Conservation (phyloP, 208 protist species). For the Naegleria fowleri region DNA sequence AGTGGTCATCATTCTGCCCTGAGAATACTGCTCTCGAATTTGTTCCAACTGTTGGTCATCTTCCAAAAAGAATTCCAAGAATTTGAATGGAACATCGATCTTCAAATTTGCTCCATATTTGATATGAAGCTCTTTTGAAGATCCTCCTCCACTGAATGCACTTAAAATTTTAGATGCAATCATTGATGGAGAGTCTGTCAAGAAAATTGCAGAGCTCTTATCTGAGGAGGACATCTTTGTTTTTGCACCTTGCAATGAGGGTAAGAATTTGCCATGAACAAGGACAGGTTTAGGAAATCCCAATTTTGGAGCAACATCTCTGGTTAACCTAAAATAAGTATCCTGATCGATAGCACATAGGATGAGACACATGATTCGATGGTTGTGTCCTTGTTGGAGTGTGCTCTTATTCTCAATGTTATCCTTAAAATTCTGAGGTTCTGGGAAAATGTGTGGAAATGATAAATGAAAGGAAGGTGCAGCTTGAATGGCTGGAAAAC, state of each 20-base stretch:
- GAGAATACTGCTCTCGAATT: slow-evolving; percentile 72
- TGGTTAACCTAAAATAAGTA: slow-evolving; percentile 96
- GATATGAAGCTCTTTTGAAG: slow-evolving; percentile 89
- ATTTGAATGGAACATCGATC: slow-evolving; percentile 90
- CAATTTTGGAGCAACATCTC: slow-evolving; percentile 83
- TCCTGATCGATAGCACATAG: slow-evolving; percentile 93
- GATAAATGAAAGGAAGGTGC: slow-evolving; percentile 86
- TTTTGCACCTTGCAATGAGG: slow-evolving; percentile 85
- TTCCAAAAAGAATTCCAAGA: slow-evolving; percentile 89
- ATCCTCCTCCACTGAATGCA: slow-evolving; percentile 91
- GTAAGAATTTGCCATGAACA: slow-evolving; percentile 94
- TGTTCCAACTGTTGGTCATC: slow-evolving; percentile 81
- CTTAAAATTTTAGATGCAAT: slow-evolving; percentile 87
- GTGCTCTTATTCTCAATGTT: too few species aligned
- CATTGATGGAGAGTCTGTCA: slow-evolving; percentile 86
- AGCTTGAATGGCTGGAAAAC: slow-evolving; percentile 94
- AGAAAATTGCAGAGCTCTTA: slow-evolving; percentile 75
- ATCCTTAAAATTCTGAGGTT: background rate
- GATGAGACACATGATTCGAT: slow-evolving; percentile 87
- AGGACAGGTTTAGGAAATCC: slow-evolving; percentile 83
- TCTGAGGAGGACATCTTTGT: slow-evolving; percentile 95
- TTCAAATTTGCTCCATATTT: slow-evolving; percentile 78
- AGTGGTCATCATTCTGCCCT: slow-evolving; percentile 85
- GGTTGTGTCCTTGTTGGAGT: background rate
- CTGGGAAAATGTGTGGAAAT: slow-evolving; percentile 84